These are phyloP conservation scores for Eucalyptus curtisii DNA, from an alignment of 345 rosid species.

Conservation along the genomic window DNA sequence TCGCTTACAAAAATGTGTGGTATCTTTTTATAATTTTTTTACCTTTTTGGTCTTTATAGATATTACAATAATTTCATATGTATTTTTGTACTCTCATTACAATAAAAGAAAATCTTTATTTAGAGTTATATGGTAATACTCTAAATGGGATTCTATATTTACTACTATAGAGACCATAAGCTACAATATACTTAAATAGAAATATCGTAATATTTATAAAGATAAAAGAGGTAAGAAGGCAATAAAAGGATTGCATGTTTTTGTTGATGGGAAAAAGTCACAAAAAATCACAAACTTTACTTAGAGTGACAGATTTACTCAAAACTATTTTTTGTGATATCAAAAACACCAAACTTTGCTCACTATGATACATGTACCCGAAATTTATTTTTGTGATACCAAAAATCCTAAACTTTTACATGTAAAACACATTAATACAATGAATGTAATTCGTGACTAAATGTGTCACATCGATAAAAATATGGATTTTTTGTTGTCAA, in stretches of 20 bases:
- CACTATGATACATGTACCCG: fast-evolving
- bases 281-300: too few relatives aligned
- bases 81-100: not conserved
- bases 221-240: not conserved
- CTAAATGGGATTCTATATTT: not conserved
- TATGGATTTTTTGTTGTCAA: too few relatives aligned
- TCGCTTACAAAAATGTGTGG: not conserved
- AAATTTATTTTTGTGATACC: too few relatives aligned
- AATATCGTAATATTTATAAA: not conserved
- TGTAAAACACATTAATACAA: too few relatives aligned
- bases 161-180: not conserved
- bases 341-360: too few relatives aligned
- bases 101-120: not conserved
- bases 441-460: fast-evolving
- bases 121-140: not conserved
- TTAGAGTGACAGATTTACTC: too few relatives aligned
- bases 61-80: not conserved
- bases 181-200: not conserved
- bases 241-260: not conserved
- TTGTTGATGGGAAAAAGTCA: too few relatives aligned
- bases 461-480: too few relatives aligned
- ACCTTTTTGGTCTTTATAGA: not conserved
- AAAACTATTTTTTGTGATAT: too few relatives aligned
- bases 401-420: too few relatives aligned
- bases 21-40: not conserved